phyloP scores from a whole-genome alignment of 192 early-diverging fungal species.

The Coemansia sp. region DNA sequence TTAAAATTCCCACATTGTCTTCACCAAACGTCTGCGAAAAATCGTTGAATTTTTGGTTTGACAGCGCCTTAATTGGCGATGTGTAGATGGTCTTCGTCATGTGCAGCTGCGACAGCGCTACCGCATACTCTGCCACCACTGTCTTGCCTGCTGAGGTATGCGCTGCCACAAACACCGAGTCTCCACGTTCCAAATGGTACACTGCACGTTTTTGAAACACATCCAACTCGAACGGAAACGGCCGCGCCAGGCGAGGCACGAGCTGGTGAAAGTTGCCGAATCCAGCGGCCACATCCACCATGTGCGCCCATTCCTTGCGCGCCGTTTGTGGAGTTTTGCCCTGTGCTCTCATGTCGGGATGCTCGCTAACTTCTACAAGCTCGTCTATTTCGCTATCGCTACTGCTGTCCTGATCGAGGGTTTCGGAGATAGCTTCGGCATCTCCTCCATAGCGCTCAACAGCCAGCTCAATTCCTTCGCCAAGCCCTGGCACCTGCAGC shows the following conservation, averaged over 20 bases:
- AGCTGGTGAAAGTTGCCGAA: constrained; percentile 88
- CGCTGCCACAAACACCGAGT: constrained; percentile 96
- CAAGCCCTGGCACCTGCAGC: constrained; percentile 3
- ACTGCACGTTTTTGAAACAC: constrained; percentile 96
- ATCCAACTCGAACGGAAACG: constrained; percentile 94
- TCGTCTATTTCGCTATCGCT: constrained; percentile 12
- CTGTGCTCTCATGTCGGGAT: too few relatives aligned
- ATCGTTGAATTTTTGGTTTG: constrained; percentile 98
- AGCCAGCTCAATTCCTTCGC: constrained; percentile 20
- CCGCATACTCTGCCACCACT: constrained; percentile 97
- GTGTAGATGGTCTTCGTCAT: constrained; percentile 97
- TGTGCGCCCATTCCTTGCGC: constrained; percentile 85
- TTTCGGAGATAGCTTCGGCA: neutral
- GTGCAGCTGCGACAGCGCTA: constrained; percentile 88
- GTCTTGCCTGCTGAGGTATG: constrained; percentile 99
- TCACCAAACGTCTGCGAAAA: constrained; percentile 83
- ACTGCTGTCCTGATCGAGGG: neutral
- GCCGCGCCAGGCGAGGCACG: constrained; percentile 84
- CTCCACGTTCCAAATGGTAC: constrained; percentile 91
- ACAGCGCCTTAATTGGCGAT: constrained; percentile 97
- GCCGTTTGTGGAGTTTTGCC: neutral
- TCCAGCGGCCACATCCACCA: constrained; percentile 79
- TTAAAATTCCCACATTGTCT: constrained; percentile 93
- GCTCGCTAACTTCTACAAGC: constrained; percentile 2
- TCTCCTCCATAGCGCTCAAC: constrained; percentile 18